phyloP scores from a whole-genome alignment of 768 basidiomycete genomes.

The Stropharia rugosoannulata region DNA sequence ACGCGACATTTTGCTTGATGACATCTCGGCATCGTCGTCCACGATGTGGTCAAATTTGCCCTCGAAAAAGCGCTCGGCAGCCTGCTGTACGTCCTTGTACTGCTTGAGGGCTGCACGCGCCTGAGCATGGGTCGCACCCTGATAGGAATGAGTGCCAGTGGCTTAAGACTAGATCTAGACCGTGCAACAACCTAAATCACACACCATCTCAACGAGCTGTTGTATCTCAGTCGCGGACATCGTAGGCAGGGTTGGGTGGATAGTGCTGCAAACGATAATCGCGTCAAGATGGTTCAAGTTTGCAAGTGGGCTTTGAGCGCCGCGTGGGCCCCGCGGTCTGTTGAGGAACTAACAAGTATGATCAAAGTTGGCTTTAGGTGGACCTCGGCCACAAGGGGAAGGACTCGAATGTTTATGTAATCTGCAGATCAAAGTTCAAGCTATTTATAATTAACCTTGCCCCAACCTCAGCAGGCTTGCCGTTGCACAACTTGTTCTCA shows the following conservation, averaged over 20 bases:
- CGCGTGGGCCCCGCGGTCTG: neutral
- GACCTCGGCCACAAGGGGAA: no score
- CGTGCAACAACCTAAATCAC: slow-evolving; percentile 7
- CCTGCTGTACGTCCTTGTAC: slow-evolving; percentile 89
- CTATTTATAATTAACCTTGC: no score
- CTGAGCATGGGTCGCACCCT: slow-evolving; percentile 84
- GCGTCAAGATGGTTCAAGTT: neutral
- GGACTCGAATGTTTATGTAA: no score
- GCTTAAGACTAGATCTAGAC: neutral
- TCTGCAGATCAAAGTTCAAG: no score
- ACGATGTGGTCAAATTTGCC: slow-evolving; percentile 80
- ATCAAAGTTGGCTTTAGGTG: no score
- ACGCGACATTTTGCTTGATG: slow-evolving; percentile 12
- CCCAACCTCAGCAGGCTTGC: no score
- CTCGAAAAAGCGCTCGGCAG: slow-evolving; percentile 82
- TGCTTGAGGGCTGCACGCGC: slow-evolving; percentile 81
- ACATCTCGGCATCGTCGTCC: slow-evolving; percentile 54
- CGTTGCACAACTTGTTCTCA: no score
- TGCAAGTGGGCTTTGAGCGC: neutral
- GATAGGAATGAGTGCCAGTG: neutral
- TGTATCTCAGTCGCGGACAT: slow-evolving; percentile 46
- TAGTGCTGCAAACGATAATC: neutral
- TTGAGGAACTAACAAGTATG: neutral
- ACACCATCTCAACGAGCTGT: slow-evolving; percentile 57
- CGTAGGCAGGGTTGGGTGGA: neutral